Evolutionary conservation across 768 basidiomycete species (phyloP).

Genomic region (Mycena sanguinolenta): DNA sequence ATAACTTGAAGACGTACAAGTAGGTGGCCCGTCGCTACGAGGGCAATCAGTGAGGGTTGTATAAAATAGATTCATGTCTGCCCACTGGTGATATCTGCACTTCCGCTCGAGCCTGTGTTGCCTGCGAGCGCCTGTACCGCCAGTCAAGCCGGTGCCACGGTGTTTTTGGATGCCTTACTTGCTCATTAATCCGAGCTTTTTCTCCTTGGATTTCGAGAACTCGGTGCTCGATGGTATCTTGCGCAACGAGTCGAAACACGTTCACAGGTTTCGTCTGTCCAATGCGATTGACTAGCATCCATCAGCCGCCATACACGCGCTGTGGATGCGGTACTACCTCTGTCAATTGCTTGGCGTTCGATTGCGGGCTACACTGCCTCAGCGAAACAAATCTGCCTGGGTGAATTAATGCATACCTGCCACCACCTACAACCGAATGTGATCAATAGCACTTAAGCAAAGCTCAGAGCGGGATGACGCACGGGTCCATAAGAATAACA

Average conservation of each 20-base stretch:
- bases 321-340: not conserved
- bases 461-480: not conserved
- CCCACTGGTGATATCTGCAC: no score
- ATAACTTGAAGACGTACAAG: no score
- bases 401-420: not conserved
- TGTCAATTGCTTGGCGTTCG: not conserved
- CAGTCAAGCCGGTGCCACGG: not conserved
- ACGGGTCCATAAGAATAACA: not conserved
- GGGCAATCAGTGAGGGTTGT: no score
- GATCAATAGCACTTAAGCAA: not conserved
- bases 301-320: not conserved
- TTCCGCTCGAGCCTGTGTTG: not conserved
- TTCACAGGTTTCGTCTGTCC: not conserved
- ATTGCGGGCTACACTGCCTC: not conserved
- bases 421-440: not conserved
- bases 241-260: not conserved
- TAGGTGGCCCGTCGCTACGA: no score
- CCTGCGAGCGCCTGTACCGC: not conserved
- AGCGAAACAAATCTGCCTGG: not conserved
- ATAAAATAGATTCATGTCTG: no score
- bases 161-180: not conserved
- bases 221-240: not conserved
- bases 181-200: not conserved
- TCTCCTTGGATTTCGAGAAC: not conserved
- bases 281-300: not conserved